phyloP scores from a whole-genome alignment of 176 grass and related monocot species.

The Pontederia paniculata region DNA sequence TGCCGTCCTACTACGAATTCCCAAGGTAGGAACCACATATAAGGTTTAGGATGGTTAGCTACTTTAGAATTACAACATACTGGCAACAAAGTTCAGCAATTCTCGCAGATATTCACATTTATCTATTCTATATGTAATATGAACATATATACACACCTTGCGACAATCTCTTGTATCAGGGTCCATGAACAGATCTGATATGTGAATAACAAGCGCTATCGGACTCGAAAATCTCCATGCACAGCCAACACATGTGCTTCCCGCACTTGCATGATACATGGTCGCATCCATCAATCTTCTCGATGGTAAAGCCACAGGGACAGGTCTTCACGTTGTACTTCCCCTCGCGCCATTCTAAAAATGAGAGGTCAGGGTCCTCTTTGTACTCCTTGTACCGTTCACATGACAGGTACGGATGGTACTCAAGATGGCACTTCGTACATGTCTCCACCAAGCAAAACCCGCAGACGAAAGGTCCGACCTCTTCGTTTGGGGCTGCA shows the following conservation, averaged over 20 bases:
- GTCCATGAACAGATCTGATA: constrained; percentile 41
- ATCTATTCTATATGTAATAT: neutral
- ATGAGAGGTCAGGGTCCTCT: constrained; percentile 51
- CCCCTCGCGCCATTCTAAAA: constrained; percentile 61
- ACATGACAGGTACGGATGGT: constrained; percentile 68
- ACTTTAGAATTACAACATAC: no score
- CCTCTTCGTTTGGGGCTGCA: constrained; percentile 21
- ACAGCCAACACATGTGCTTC: constrained; percentile 80
- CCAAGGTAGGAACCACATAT: no score
- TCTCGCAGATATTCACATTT: no score
- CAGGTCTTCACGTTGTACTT: constrained; percentile 74
- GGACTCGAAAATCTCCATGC: constrained; percentile 50
- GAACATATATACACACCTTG: neutral
- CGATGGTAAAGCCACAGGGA: constrained; percentile 66
- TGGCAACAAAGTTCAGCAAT: no score
- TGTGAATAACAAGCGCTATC: constrained; percentile 68
- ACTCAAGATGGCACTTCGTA: constrained; percentile 74
- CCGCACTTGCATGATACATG: constrained; percentile 75
- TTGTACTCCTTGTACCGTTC: constrained; percentile 77
- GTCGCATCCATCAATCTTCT: constrained; percentile 82
- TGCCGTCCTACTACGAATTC: no score
- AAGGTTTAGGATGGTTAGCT: no score
- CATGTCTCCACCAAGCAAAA: constrained; percentile 68
- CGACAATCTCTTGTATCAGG: neutral
- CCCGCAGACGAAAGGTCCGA: constrained; percentile 54